Conservation (phyloP, 257 asterid species). For the Gardenia jasminoides region DNA sequence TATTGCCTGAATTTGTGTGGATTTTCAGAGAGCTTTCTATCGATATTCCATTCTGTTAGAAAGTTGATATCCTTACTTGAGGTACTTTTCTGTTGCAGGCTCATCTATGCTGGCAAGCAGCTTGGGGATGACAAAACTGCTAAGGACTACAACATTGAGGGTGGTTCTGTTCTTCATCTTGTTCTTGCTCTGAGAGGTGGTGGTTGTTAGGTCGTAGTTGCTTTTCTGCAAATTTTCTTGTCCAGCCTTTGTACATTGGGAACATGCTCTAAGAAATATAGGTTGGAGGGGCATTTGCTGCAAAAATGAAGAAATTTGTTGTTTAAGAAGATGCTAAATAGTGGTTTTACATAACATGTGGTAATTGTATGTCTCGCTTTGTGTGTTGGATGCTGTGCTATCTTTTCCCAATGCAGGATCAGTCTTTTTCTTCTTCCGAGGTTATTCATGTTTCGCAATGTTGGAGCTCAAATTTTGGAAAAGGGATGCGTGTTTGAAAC, state of each 20-base stretch:
- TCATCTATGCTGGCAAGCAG: slow-evolving; percentile 86
- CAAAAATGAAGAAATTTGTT: background rate
- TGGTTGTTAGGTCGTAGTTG: slow-evolving; percentile 22
- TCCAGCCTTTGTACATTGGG: slow-evolving; percentile 5
- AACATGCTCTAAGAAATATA: background rate
- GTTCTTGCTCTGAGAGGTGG: slow-evolving; percentile 88
- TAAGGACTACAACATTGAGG: slow-evolving; percentile 82
- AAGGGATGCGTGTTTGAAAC: background rate
- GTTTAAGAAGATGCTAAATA: background rate
- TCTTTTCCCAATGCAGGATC: background rate
- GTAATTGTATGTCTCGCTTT: background rate
- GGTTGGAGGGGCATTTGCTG: background rate
- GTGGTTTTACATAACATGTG: background rate
- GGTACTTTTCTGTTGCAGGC: slow-evolving; percentile 39
- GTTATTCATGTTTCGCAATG: no score
- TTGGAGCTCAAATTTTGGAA: background rate
- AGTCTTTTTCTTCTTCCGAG: background rate
- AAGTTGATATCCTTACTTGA: background rate
- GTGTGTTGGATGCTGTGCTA: background rate
- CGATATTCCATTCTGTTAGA: background rate
- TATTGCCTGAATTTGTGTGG: no score
- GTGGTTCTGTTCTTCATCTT: slow-evolving; percentile 85
- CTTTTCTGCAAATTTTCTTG: background rate
- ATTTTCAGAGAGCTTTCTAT: background rate
- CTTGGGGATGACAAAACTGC: slow-evolving; percentile 89